Evolutionary conservation across 1,139 yeast genomes (phyloP), one percentile per base, ranked within the genome.

Genomic region (Yamadazyma sp.): DNA sequence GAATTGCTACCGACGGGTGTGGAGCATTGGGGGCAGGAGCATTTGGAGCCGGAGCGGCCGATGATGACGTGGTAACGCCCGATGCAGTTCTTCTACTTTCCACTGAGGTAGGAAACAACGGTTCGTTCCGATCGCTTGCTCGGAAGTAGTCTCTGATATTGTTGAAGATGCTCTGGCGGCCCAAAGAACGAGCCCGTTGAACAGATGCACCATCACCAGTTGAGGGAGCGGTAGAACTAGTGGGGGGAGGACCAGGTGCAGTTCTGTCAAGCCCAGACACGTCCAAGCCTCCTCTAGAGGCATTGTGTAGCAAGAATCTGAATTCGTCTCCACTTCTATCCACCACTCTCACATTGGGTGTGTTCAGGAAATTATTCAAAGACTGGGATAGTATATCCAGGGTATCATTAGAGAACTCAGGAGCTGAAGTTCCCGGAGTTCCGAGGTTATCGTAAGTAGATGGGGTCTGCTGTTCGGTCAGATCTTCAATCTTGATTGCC

Each of bases 81-180:
- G 53, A 50, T 1, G 65, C 55, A 0, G 78, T 73, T 50, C 84
- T 60, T 49, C 78, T 64, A 47, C 83, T 77, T 2, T 73, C 59
- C 16, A 79, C 75, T 0, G 83, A 83, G 3, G 69, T 52, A 0
- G 77, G 75, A 47, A 74, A 75, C 41, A 71, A 48, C 2, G 64
- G 51, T 20, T 56, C 42, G 10, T 28, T 28, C 31, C 25, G 17
- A 4, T 41, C 36, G 53, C 9, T 41, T n/a, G 34, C 36, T 22
- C 31, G 40, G 16, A 37, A 37, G 22, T 41, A 40, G 17, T 40
- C 33, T 29, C 34, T 37, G 14, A 34, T 34, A 27, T 34, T 26
- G 15, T 27, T 27, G 27, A 34, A 34, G 12, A 34, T 26, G 12
- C 37, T 27, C 25, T 34, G 37, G 11, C 37, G 18, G 8, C 37